Percentiles rank a stretch among this genome's conserved stretches.
Evolutionary conservation across 2,329 filamentous ascomycete genomes (phyloP).

Genomic region (Talaromyces sp.): DNA sequence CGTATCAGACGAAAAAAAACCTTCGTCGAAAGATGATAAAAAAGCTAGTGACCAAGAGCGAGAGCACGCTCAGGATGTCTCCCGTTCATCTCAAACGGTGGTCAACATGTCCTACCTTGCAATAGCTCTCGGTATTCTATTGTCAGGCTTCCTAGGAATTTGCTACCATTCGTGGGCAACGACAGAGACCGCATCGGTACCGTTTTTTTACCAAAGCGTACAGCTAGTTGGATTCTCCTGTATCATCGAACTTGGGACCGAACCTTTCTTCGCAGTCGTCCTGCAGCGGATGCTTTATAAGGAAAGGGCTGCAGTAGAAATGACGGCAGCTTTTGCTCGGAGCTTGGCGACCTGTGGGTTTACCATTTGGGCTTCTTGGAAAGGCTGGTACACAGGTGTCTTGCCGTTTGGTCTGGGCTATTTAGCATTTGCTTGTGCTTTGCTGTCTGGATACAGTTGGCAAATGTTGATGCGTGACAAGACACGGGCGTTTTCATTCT

Average conservation of each 20-base stretch:
- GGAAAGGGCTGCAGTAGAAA: conserved; percentile 76
- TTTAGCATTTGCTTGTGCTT: conserved; percentile 64
- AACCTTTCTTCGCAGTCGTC: conserved; percentile 84
- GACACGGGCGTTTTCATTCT: conserved; percentile 63
- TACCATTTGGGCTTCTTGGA: conserved; percentile 59
- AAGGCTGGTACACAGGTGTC: conserved; percentile 60
- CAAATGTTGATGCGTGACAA: conserved; percentile 56
- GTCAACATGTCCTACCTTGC: conserved; percentile 86
- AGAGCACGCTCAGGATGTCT: conserved; percentile 12
- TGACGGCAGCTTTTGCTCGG: conserved; percentile 70
- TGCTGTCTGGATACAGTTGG: conserved; percentile 67
- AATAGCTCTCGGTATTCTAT: conserved; percentile 61
- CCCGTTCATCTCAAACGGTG: conserved; percentile 59
- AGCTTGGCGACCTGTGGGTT: conserved; percentile 70
- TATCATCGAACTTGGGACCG: conserved; percentile 71
- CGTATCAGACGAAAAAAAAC: conserved; percentile 13
- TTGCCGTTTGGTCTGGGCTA: conserved; percentile 89
- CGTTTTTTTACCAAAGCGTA: conserved; percentile 59
- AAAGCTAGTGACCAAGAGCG: not conserved
- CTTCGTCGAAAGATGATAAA: not conserved
- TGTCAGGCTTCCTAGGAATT: conserved; percentile 61
- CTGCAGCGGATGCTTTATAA: conserved; percentile 78
- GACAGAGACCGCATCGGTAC: conserved; percentile 50
- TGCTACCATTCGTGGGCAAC: conserved; percentile 60
- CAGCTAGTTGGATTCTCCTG: conserved; percentile 54